Percentiles rank a stretch among this genome's conserved stretches.
Evolutionary conservation across 495 filamentous ascomycete species (phyloP).

Genomic region (Hypomontagnella submonticulosa): DNA sequence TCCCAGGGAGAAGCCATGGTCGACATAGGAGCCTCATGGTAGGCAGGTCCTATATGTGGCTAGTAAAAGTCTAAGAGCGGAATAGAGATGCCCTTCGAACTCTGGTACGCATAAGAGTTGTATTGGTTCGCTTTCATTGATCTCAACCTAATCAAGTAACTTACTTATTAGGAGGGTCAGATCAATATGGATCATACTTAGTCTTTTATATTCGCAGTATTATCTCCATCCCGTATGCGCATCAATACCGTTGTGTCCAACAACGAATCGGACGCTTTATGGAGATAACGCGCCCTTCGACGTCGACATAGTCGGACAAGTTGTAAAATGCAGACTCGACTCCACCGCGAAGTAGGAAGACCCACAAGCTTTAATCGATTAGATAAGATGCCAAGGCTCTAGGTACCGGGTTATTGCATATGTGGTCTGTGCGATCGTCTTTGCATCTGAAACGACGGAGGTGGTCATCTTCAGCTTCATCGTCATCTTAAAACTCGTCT

Average conservation of each 20-base stretch:
- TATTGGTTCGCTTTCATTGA: constrained; percentile 12
- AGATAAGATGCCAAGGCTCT: too few species aligned
- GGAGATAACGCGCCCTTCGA: constrained; percentile 26
- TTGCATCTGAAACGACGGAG: constrained; percentile 39
- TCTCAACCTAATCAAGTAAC: constrained; percentile 7
- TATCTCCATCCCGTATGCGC: constrained; percentile 3
- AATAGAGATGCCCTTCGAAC: constrained; percentile 1
- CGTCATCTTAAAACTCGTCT: constrained; percentile 40
- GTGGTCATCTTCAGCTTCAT: constrained; percentile 42
- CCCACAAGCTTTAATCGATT: too few species aligned
- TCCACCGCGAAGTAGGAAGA: constrained; percentile 6
- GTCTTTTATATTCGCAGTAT: not conserved
- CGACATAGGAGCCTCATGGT: constrained; percentile 18
- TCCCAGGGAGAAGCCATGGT: constrained; percentile 17
- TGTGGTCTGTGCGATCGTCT: constrained; percentile 8
- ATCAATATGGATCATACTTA: not conserved
- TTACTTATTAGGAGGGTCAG: not conserved
- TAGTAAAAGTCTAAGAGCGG: not conserved
- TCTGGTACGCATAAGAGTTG: constrained; percentile 9
- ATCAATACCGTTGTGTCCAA: not conserved
- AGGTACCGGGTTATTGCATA: not conserved
- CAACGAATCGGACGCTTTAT: constrained; percentile 19
- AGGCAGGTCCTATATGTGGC: not conserved
- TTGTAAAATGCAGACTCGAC: constrained; percentile 1
- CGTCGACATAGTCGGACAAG: constrained; percentile 14